Percentiles rank a stretch among this genome's conserved stretches.
phyloP scores from a whole-genome alignment of 768 basidiomycete species.

The Tulasnella sp. region DNA sequence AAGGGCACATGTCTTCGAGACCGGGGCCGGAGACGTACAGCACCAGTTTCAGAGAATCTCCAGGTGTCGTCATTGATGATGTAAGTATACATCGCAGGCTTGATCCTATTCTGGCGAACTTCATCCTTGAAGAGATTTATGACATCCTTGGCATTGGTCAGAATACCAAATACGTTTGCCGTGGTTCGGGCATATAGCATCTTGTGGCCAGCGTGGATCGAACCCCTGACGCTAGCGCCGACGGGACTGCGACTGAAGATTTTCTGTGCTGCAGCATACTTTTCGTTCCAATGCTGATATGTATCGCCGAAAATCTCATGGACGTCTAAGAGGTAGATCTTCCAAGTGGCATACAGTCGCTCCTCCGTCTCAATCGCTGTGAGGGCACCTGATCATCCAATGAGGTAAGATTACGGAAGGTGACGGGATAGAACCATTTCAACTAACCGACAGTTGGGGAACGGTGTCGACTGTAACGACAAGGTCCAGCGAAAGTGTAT shows the following conservation, averaged over 20 bases:
- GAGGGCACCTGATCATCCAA: constrained; percentile 38
- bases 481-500: constrained; percentile 69
- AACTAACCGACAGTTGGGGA: constrained; percentile 66
- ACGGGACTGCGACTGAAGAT: constrained; percentile 60
- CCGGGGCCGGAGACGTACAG: neutral
- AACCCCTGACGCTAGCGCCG: constrained; percentile 59
- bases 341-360: constrained; percentile 69
- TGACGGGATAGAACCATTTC: constrained; percentile 49
- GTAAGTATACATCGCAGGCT: constrained; percentile 83
- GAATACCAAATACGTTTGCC: constrained; percentile 57
- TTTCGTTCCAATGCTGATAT: constrained; percentile 61
- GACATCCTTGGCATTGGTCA: constrained; percentile 49
- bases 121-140: constrained; percentile 31
- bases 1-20: neutral
- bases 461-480: constrained; percentile 65
- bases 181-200: constrained; percentile 69
- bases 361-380: constrained; percentile 10
- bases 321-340: constrained; percentile 56
- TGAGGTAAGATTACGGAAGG: constrained; percentile 38
- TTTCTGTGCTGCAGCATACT: constrained; percentile 64
- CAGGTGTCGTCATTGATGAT: constrained; percentile 46
- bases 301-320: constrained; percentile 55
- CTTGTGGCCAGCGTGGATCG: constrained; percentile 67
- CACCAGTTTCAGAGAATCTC: constrained; percentile 27
- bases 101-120: constrained; percentile 39